Percentiles rank a stretch among this genome's conserved stretches.
Evolutionary conservation across 208 protist species (phyloP).

Genomic region (Herpetomonas tarakana): DNA sequence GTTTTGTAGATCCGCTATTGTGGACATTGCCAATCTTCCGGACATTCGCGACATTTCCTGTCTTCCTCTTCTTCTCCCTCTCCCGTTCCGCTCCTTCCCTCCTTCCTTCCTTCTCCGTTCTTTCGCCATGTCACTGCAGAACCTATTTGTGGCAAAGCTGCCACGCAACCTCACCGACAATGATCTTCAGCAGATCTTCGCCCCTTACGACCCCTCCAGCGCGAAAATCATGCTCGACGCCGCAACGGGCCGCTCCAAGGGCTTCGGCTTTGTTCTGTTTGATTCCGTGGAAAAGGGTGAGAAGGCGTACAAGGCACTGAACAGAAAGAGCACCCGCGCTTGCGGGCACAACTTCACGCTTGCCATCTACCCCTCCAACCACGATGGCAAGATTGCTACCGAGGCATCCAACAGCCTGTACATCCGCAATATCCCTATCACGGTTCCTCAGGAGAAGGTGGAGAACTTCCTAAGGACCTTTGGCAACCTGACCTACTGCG

Average conservation of each 20-base stretch:
- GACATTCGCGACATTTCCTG: background rate
- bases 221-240: constrained; percentile 86
- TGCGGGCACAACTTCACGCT: constrained; percentile 63
- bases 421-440: constrained; percentile 77
- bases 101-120: background rate
- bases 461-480: constrained; percentile 63
- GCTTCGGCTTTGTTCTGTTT: constrained; percentile 97
- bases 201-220: constrained; percentile 76
- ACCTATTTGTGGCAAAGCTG: constrained; percentile 88
- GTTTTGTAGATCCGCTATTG: background rate
- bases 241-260: constrained; percentile 82
- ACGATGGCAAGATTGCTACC: constrained; percentile 50
- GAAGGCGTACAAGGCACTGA: constrained; percentile 58
- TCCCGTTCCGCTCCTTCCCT: background rate
- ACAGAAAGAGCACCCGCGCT: constrained; percentile 38
- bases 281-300: constrained; percentile 75
- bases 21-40: background rate
- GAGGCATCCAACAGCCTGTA: constrained; percentile 59
- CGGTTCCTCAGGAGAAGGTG: constrained; percentile 41
- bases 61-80: constrained; percentile 5
- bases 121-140: constrained; percentile 35
- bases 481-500: constrained; percentile 62
- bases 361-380: constrained; percentile 77
- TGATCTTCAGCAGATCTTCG: constrained; percentile 60
- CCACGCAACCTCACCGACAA: constrained; percentile 71